These are phyloP conservation scores for Phytophthora fragariae DNA, from an alignment of 352 stramenopile species.

Conservation along the genomic window DNA sequence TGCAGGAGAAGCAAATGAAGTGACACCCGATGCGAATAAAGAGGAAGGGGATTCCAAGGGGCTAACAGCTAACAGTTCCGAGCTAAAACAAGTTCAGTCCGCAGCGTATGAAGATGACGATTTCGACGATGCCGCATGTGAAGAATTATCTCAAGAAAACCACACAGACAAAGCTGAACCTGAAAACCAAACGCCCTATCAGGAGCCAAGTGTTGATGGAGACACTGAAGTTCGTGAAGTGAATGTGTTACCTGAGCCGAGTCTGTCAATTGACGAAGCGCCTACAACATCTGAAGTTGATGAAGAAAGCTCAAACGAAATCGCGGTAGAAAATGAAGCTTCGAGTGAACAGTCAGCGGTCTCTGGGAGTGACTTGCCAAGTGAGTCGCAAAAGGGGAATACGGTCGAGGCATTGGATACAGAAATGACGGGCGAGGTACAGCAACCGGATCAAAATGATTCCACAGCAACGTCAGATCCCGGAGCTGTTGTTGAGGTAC, in stretches of 20 bases:
- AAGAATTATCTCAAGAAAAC: not conserved
- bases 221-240: not conserved
- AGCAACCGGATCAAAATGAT: constrained; percentile 13
- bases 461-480: not conserved
- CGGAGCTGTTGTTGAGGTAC: not conserved
- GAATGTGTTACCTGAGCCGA: not conserved
- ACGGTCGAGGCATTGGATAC: not conserved
- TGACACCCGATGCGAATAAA: not conserved
- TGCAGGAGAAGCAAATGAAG: not conserved
- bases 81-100: constrained; percentile 21
- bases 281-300: not conserved
- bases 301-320: not conserved
- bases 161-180: not conserved
- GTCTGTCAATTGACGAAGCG: not conserved
- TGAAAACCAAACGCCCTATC: constrained; percentile 10
- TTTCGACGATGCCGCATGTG: constrained; percentile 31
- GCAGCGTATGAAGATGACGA: constrained; percentile 36
- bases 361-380: constrained; percentile 13
- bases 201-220: not conserved
- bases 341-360: not conserved
- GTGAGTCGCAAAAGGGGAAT: not conserved
- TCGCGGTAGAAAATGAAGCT: constrained; percentile 3
- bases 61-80: constrained; percentile 23
- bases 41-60: constrained; percentile 11
- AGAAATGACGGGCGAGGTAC: constrained; percentile 1